Conservation (phyloP, 2,329 filamentous ascomycete genomes). For the Fusarium luffae region DNA sequence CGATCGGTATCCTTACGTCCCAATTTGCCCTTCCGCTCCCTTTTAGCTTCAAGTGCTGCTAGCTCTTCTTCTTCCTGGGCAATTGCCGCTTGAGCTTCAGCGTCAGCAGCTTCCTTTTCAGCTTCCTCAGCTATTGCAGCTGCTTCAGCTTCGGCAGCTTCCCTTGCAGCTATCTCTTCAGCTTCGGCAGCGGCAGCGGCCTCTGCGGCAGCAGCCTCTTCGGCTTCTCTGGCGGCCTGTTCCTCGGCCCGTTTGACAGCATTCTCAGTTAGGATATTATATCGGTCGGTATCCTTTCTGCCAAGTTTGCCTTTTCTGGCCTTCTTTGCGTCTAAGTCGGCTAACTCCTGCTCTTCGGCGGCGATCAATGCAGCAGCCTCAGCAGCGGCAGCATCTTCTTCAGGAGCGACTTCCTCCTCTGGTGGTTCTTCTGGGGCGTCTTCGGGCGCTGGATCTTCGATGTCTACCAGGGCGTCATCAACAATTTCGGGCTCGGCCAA, state of each 20-base stretch:
- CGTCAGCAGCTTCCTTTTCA: conserved; percentile 31
- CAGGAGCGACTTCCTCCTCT: conserved; percentile 5
- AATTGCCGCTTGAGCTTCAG: conserved; percentile 21
- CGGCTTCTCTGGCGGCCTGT: conserved; percentile 40
- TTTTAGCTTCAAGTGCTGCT: conserved; percentile 35
- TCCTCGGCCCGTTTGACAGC: conserved; percentile 50
- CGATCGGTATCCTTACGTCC: conserved; percentile 41
- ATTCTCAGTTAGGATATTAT: conserved; percentile 51
- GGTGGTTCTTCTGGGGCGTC: conserved; percentile 32
- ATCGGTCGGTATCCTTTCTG: conserved; percentile 60
- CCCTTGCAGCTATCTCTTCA: conserved; percentile 4
- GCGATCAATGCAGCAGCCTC: conserved; percentile 31
- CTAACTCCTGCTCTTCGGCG: conserved; percentile 54
- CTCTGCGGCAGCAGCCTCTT: conserved; percentile 34
- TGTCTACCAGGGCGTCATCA: conserved; percentile 23
- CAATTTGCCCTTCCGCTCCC: conserved; percentile 38
- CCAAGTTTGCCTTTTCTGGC: conserved; percentile 59
- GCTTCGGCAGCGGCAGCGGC: conserved; percentile 28
- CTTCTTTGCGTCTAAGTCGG: conserved; percentile 59
- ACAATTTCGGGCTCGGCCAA: conserved; percentile 31
- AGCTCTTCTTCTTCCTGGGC: conserved; percentile 39
- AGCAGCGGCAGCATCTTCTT: conserved; percentile 40
- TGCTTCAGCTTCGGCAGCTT: conserved; percentile 23
- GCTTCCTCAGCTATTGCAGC: conserved; percentile 21
- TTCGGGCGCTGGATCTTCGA: conserved; percentile 24